Evolutionary conservation across 495 filamentous ascomycete species (phyloP).

Genomic region (Xylaria telfairii): DNA sequence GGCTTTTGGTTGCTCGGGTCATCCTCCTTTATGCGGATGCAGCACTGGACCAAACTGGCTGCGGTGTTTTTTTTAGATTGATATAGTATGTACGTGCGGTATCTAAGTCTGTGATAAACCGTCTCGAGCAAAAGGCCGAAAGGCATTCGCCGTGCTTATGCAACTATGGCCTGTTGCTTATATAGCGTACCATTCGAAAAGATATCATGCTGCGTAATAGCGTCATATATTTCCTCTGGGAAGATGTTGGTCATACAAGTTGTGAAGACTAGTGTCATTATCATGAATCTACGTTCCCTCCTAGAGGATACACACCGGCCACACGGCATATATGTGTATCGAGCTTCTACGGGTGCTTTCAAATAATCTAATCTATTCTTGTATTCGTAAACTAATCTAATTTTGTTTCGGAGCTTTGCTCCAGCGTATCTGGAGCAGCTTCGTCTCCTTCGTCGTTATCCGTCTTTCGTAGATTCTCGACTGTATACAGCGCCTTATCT

Average conservation of each 20-base stretch:
- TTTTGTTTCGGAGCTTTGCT: constrained; percentile 7
- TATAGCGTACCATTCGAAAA: too few species aligned
- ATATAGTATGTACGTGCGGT: neutral
- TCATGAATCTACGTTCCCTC: neutral
- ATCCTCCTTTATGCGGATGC: neutral
- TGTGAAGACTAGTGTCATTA: neutral
- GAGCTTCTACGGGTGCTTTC: neutral
- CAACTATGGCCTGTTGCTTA: too few species aligned
- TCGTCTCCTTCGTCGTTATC: constrained; percentile 50
- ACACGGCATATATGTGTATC: neutral
- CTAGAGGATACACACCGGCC: neutral
- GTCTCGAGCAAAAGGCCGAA: too few species aligned
- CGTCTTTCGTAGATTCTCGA: constrained; percentile 77
- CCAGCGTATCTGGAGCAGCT: constrained; percentile 14
- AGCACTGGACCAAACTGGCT: neutral
- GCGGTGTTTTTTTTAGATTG: neutral
- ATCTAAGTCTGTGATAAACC: too few species aligned
- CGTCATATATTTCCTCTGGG: too few species aligned
- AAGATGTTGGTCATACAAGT: neutral
- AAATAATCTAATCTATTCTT: neutral
- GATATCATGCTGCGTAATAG: too few species aligned
- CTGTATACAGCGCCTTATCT: constrained; percentile 68
- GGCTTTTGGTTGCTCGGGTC: neutral
- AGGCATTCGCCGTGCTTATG: too few species aligned
- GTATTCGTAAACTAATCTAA: neutral